Percentiles rank a stretch among this genome's conserved stretches.
phyloP scores from a whole-genome alignment of 768 basidiomycete species.

The Galerina marginata region DNA sequence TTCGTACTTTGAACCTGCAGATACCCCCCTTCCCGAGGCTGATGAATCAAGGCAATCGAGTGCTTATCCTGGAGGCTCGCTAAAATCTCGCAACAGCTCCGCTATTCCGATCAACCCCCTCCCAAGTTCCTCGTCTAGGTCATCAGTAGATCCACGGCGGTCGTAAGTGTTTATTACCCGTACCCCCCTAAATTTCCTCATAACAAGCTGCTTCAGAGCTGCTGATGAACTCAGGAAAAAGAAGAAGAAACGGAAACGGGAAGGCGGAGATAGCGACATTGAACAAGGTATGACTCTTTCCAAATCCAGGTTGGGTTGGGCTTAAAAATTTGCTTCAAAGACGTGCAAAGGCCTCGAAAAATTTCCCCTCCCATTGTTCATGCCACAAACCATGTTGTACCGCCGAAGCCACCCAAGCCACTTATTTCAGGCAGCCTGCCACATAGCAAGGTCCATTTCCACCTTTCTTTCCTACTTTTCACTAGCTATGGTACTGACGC shows the following conservation, averaged over 20 bases:
- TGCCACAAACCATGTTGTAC: slow-evolving; percentile 41
- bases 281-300: slow-evolving; percentile 55
- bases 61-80: slow-evolving; percentile 34
- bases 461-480: slow-evolving; percentile 18
- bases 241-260: slow-evolving; percentile 88
- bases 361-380: slow-evolving; percentile 57
- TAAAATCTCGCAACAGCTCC: slow-evolving; percentile 55
- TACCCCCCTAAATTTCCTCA: slow-evolving; percentile 11
- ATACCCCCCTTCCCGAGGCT: slow-evolving; percentile 50
- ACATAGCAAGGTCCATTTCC: slow-evolving; percentile 51
- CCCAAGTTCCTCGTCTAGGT: slow-evolving; percentile 54
- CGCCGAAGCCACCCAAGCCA: slow-evolving; percentile 64
- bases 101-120: slow-evolving; percentile 42
- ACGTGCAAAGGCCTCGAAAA: slow-evolving; percentile 61
- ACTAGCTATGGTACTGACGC: slow-evolving; percentile 8
- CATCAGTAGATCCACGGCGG: slow-evolving; percentile 68
- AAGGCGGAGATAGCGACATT: slow-evolving; percentile 70
- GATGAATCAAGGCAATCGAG: slow-evolving; percentile 53
- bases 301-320: not conserved
- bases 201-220: slow-evolving; percentile 19
- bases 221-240: slow-evolving; percentile 71
- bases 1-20: slow-evolving; percentile 20
- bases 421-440: slow-evolving; percentile 44
- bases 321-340: slow-evolving; percentile 31
- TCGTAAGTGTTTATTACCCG: slow-evolving; percentile 44